Percentiles rank a stretch among this genome's conserved stretches.
Conservation (phyloP, 768 basidiomycete genomes). For the Boletus sp. region DNA sequence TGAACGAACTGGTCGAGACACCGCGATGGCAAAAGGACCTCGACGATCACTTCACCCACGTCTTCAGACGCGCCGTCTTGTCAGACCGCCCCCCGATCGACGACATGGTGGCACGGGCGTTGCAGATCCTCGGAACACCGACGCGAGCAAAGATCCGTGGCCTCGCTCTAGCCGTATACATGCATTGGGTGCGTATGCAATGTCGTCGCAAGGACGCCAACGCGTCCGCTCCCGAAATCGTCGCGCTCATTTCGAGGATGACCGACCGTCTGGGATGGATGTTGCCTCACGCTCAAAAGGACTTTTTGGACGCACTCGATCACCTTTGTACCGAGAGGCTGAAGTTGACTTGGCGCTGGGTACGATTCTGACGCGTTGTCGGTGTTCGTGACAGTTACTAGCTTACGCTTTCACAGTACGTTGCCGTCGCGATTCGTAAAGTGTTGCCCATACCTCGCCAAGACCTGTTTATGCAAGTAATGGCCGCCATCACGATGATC, state of each 20-base stretch:
- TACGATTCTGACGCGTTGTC: not conserved
- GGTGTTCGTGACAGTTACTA: not conserved
- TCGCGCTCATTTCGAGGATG: slow-evolving; percentile 10
- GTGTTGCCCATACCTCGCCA: not conserved
- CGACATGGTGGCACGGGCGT: slow-evolving; percentile 3
- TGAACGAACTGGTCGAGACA: not conserved
- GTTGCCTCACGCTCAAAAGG: slow-evolving; percentile 1
- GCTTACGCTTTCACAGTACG: slow-evolving; percentile 15
- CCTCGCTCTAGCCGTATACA: slow-evolving; percentile 7
- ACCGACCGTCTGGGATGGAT: slow-evolving; percentile 4
- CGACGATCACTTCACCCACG: slow-evolving; percentile 10
- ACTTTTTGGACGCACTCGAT: slow-evolving; percentile 13
- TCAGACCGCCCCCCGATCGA: slow-evolving; percentile 5
- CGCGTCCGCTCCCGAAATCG: slow-evolving; percentile 1
- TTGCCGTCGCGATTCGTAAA: not conserved
- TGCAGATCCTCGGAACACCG: slow-evolving; percentile 11
- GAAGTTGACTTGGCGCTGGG: slow-evolving; percentile 17
- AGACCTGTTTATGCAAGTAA: slow-evolving; percentile 12
- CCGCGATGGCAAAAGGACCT: slow-evolving; percentile 16
- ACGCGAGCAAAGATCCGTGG: slow-evolving; percentile 10
- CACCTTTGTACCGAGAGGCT: slow-evolving; percentile 12
- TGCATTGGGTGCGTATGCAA: slow-evolving; percentile 20
- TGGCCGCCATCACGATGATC: slow-evolving; percentile 17
- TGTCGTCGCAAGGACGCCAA: slow-evolving; percentile 7
- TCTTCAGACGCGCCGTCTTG: slow-evolving; percentile 12